Conservation (phyloP, 1,139 yeast species). For the Debaryomyces coudertii region DNA sequence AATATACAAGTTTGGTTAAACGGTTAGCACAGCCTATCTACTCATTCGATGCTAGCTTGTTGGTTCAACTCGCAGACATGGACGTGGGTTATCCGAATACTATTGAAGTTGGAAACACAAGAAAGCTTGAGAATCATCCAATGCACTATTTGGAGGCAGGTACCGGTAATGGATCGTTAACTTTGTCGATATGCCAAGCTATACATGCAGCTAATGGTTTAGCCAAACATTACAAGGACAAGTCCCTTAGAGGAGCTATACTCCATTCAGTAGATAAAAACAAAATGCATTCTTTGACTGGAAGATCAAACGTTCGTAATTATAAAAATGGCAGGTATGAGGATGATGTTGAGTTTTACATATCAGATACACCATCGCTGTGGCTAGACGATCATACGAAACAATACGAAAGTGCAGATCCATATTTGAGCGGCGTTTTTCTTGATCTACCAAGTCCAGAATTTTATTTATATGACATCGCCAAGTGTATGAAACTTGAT, state of each 20-base stretch:
- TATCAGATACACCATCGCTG: not conserved
- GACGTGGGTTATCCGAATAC: not conserved
- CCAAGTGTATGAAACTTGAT: slow-evolving; percentile 5
- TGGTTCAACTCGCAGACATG: slow-evolving; percentile 7
- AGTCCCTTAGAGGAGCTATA: slow-evolving; percentile 2
- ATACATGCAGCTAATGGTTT: slow-evolving; percentile 7
- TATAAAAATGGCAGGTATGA: slow-evolving; percentile 4
- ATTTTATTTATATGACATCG: not conserved
- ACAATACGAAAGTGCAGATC: not conserved
- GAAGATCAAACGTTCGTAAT: not conserved
- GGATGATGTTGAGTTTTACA: slow-evolving; percentile 3
- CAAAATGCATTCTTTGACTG: not conserved
- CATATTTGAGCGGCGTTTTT: slow-evolving; percentile 4
- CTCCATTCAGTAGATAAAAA: slow-evolving; percentile 4
- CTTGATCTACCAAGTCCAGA: slow-evolving; percentile 7
- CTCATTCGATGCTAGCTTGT: slow-evolving; percentile 4
- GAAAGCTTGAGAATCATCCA: slow-evolving; percentile 1
- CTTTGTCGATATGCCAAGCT: slow-evolving; percentile 6
- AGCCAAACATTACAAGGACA: slow-evolving; percentile 3
- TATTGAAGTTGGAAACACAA: too few species aligned
- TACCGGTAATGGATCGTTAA: slow-evolving; percentile 6
- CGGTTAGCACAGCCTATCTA: slow-evolving; percentile 5
- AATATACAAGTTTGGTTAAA: slow-evolving; percentile 1
- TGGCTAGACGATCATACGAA: not conserved
- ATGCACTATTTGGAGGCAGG: slow-evolving; percentile 6